Evolutionary conservation across 164 flowering plant species (phyloP).

Genomic region (Aristolochia contorta): DNA sequence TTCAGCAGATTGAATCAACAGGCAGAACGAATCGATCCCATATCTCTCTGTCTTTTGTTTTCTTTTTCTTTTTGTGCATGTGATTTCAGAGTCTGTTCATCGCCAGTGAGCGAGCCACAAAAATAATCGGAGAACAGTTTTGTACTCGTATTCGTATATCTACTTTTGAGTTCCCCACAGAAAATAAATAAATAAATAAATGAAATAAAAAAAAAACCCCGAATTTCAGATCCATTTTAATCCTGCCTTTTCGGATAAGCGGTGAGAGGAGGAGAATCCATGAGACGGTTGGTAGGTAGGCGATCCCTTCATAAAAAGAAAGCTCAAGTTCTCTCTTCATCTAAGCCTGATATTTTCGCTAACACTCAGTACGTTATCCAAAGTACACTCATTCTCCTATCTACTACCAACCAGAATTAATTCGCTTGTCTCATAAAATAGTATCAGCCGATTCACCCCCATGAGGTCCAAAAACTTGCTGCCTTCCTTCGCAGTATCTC

Average conservation of each 20-base stretch:
- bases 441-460: background rate
- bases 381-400: background rate
- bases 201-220: too few relatives aligned
- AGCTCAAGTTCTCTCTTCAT: background rate
- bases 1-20: background rate
- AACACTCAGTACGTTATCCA: background rate
- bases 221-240: constrained; percentile 1
- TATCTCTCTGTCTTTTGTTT: background rate
- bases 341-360: background rate
- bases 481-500: too few relatives aligned
- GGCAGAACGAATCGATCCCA: background rate
- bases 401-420: constrained; percentile 29
- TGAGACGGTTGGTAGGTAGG: constrained; percentile 35
- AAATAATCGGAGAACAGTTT: background rate
- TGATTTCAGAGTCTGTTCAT: background rate
- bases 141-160: background rate
- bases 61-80: background rate
- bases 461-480: too few relatives aligned
- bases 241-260: constrained; percentile 35
- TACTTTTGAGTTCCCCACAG: background rate
- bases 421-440: constrained; percentile 2
- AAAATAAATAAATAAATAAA: too few relatives aligned
- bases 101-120: background rate
- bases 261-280: constrained; percentile 40
- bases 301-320: constrained; percentile 26